Base-by-base conservation (phyloP, 306 rosid genomes). In the Sesbania bispinosa region DNA sequence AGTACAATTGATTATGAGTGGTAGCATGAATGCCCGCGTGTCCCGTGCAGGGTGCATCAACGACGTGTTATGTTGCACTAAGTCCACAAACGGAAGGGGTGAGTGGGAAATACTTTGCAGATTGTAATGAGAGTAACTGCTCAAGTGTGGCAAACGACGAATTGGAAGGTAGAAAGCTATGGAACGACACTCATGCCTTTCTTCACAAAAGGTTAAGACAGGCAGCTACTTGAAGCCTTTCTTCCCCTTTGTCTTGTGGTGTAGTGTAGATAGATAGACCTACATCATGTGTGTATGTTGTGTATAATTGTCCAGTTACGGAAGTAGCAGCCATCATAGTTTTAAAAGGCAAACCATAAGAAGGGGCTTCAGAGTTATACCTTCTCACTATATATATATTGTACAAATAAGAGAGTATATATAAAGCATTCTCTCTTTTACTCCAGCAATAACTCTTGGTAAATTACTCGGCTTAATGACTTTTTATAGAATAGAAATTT, bases 11-110 rank as follows among this genome's bases (percentile, higher is more conserved):
- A n/a, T n/a, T n/a, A n/a, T n/a, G n/a, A n/a, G n/a, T n/a, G n/a
- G n/a, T n/a, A n/a, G n/a, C 20, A 26, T 24, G 19, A 23, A 27
- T 54, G 41, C 21, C 3, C 7, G 10, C 10, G 10, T 47, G 33
- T 59, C n/a, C n/a, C n/a, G 0, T 9, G 32, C 81, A 91, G 89
- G 99, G 96, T 53, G 99, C 99, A 71, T 83, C 99, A 11, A 94
- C 97, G 2, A 75, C 97, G 1, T 94, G 99, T 65, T 91, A 86
- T 64, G 96, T 90, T 33, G 99, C 97, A 38, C 67, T 94, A 66
- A 89, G 97, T 73, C 82, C 73, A 54, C 46, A 91, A 51, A 78
- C 69, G 43, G 99, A 91, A 62, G 96, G 88, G 8, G 72, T 72
- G 47, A 90, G 82, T 61, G 97, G 99, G 54, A 89, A 89, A 64